Percentiles rank a stretch among this genome's conserved stretches.
Evolutionary conservation across 768 basidiomycete genomes (phyloP).

Genomic region (Sutorius australiensis): DNA sequence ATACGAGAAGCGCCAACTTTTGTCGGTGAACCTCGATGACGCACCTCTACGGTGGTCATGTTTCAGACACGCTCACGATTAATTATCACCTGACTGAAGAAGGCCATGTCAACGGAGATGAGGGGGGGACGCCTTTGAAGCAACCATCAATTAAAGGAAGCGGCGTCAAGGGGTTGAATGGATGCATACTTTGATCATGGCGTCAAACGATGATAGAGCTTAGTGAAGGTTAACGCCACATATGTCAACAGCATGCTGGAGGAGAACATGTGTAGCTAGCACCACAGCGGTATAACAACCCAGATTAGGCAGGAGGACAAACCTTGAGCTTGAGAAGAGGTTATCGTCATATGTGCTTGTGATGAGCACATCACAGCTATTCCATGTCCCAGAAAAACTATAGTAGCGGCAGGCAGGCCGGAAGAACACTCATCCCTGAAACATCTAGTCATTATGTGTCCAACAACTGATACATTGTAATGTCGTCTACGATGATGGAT

Average conservation of each 20-base stretch:
- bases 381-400: conserved; percentile 5
- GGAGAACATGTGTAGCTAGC: conserved; percentile 1
- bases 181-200: conserved; percentile 11
- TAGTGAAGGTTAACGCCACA: conserved; percentile 16
- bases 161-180: conserved; percentile 6
- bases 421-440: conserved; percentile 13
- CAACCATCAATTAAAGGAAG: conserved; percentile 17
- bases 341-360: not conserved
- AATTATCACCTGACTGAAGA: not conserved
- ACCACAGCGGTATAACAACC: conserved; percentile 2
- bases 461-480: conserved; percentile 23
- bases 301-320: conserved; percentile 1
- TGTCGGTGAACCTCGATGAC: not conserved
- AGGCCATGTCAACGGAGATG: conserved; percentile 21
- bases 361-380: conserved; percentile 1
- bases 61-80: not conserved
- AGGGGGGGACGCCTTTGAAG: conserved; percentile 8
- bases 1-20: conserved; percentile 1
- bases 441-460: conserved; percentile 11
- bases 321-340: conserved; percentile 14
- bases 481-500: conserved; percentile 11
- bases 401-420: not conserved
- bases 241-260: conserved; percentile 1
- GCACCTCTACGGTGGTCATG: not conserved
- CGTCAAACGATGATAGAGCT: conserved; percentile 1